Conservation (phyloP, 2,329 filamentous ascomycete species). For the Calonectria ilicicola region DNA sequence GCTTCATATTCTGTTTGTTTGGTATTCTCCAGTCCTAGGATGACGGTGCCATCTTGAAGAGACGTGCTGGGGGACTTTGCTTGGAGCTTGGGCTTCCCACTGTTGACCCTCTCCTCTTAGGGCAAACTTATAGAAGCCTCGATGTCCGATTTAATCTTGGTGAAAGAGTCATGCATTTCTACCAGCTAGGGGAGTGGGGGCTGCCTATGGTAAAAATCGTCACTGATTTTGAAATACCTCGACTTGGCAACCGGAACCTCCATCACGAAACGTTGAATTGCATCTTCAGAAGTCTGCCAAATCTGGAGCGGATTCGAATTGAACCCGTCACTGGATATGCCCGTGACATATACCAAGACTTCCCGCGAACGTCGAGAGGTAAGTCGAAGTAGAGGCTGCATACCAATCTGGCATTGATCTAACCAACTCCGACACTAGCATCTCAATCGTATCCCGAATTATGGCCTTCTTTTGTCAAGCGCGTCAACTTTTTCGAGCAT, state of each 20-base stretch:
- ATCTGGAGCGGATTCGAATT: neutral
- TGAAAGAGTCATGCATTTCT: neutral
- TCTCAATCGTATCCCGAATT: neutral
- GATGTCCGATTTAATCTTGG: neutral
- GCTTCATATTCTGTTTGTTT: neutral
- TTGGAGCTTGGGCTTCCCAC: neutral
- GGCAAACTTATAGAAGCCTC: neutral
- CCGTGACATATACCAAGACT: neutral
- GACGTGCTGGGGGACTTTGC: neutral
- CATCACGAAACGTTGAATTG: neutral
- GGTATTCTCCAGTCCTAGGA: slow-evolving; percentile 1
- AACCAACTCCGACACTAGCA: neutral
- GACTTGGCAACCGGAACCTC: neutral
- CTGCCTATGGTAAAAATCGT: neutral
- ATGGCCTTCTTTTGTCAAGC: neutral
- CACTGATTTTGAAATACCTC: neutral
- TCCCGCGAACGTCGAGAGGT: no score
- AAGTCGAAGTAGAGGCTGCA: neutral
- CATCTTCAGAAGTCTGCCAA: neutral
- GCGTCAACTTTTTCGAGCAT: neutral
- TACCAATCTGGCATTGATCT: no score
- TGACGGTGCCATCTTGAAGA: neutral
- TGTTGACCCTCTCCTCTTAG: neutral
- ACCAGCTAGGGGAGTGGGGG: neutral
- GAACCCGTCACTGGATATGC: neutral